Evolutionary conservation across 192 early-diverging fungal genomes (phyloP).

Genomic region (Coemansia sp.): DNA sequence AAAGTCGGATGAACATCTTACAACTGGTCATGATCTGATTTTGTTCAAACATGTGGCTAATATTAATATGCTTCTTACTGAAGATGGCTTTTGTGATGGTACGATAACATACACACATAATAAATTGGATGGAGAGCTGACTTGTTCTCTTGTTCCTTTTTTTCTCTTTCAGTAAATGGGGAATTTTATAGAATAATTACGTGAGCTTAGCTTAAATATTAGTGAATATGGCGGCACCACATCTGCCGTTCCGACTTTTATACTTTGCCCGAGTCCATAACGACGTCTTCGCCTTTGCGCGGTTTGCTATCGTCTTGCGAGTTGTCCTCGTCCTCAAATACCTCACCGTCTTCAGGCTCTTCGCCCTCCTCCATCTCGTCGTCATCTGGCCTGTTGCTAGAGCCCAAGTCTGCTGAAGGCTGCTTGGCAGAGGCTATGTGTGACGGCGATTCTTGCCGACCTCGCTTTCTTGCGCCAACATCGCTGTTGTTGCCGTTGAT

Average conservation of each 20-base stretch:
- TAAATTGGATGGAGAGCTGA: too few species aligned
- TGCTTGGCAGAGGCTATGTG: constrained; percentile 15
- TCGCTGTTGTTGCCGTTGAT: constrained; percentile 12
- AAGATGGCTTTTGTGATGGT: too few species aligned
- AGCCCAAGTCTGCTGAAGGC: background rate
- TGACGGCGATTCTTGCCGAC: constrained; percentile 32
- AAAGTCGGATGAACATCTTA: constrained; percentile 15
- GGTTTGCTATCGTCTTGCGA: constrained; percentile 26
- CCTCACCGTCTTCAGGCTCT: constrained; percentile 50
- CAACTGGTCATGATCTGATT: background rate
- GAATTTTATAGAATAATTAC: too few species aligned
- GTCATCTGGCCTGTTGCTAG: background rate
- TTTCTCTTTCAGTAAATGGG: too few species aligned
- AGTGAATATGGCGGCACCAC: constrained; percentile 5
- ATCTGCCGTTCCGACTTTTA: background rate
- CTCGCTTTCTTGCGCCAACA: constrained; percentile 43
- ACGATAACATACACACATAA: too few species aligned
- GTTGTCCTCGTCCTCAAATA: constrained; percentile 44
- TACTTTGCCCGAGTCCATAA: constrained; percentile 47
- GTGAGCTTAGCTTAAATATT: too few species aligned
- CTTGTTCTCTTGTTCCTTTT: too few species aligned
- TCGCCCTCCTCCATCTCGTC: constrained; percentile 43
- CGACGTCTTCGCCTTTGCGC: constrained; percentile 45
- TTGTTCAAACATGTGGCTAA: too few species aligned
- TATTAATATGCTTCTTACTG: too few species aligned